Evolutionary conservation across 371 early-diverging fungal species (phyloP).

Genomic region (Aphelidium insulamus): DNA sequence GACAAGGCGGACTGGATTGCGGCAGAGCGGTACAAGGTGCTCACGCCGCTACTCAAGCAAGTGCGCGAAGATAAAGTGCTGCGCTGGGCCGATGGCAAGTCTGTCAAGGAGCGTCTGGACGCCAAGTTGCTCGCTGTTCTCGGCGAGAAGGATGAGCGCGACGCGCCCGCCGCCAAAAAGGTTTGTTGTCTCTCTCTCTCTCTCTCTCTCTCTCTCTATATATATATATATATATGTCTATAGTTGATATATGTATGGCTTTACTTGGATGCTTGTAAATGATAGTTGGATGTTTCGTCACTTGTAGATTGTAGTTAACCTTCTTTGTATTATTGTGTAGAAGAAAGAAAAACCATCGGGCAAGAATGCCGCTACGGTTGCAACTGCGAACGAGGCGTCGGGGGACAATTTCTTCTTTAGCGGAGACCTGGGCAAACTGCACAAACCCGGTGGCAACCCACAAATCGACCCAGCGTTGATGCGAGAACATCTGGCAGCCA

Average conservation of each 20-base stretch:
- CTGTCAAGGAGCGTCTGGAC: constrained; percentile 69
- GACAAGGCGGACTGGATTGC: constrained; percentile 41
- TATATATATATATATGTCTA: background rate
- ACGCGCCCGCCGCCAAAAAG: constrained; percentile 45
- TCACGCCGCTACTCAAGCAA: constrained; percentile 47
- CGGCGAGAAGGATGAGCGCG: constrained; percentile 90
- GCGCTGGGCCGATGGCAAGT: constrained; percentile 73
- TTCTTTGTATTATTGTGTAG: background rate
- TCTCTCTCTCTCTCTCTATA: constrained; percentile 1
- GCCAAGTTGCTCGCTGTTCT: constrained; percentile 50
- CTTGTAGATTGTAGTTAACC: background rate
- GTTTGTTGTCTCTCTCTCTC: background rate
- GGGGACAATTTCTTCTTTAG: constrained; percentile 47
- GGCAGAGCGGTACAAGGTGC: constrained; percentile 55
- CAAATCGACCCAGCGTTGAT: constrained; percentile 84
- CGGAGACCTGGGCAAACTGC: constrained; percentile 78
- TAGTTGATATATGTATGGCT: constrained; percentile 9
- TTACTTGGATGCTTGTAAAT: constrained; percentile 1
- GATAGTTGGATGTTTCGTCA: constrained; percentile 9
- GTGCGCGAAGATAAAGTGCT: constrained; percentile 39
- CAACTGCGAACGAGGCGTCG: constrained; percentile 6
- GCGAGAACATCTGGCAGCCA: constrained; percentile 78
- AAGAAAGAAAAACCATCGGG: background rate
- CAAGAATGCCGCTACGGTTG: constrained; percentile 2
- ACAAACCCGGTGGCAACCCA: constrained; percentile 93